Base-by-base conservation (phyloP, 345 rosid genomes). In the Populus simonii region DNA sequence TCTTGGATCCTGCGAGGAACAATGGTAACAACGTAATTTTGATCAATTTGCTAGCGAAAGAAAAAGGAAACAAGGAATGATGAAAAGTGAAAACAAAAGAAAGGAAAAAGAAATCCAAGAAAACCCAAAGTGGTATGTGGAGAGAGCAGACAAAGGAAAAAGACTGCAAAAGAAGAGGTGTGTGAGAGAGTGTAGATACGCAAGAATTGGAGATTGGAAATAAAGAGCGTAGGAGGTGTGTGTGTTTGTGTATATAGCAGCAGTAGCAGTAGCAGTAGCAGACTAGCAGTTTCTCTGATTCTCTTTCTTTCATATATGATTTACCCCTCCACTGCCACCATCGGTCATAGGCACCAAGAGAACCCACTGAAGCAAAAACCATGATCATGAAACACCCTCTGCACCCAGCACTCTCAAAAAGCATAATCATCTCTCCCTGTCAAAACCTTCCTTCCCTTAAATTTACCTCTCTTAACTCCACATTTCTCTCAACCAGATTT, bases 1-100 rank as follows among this genome's bases (percentile, higher is more conserved):
- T 59, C 29, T 90, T 79, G 92, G 94, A 92, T 90, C 94, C 92
- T 86, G 94, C 69, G 91, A 87, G 82, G 74, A 77, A 75, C 84
- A 78, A 18, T 47, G 43, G 78, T 6, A 43, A 68, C 85, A 72
- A 51, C 71, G 75, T 63, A 78, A 20, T 38, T 38, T 78, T 68
- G 57, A 74, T 72, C 61, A 73, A 39, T 65, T 65, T 80, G 80
- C 15, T 70, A 65, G 79, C 78, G 76, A 85, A 83, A 89, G 83
- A 67, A 76, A 84, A 88, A 88, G 84, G 75, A 70, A 80, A 70
- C 78, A 78, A 76, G 86, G 85, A 88, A 89, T 89, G 90, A 88
- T 89, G 85, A 86, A 88, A 88, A 83, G 88, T 70, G 53, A 66
- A 45, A 76, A 78, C 72, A 69, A 85, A 84, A 74, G 74, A 79